Conservation (phyloP, 1,284 basidiomycete species). For the Marasmius oreades region DNA sequence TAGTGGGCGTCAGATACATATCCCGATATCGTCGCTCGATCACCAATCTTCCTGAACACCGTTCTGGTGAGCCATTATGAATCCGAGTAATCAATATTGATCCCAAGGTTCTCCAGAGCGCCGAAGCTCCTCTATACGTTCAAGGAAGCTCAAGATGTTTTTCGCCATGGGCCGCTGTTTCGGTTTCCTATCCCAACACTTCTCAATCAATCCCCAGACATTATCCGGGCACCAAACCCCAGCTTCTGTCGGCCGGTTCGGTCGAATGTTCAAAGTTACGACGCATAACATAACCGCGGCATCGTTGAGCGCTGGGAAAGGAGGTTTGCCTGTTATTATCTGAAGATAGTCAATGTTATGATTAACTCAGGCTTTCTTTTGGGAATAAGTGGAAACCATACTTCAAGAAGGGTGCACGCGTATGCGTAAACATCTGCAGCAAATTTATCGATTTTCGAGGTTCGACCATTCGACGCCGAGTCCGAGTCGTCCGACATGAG, state of each 20-base stretch:
- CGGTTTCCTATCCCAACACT: neutral
- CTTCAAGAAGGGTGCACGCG: neutral
- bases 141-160: neutral
- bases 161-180: neutral
- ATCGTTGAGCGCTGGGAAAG: neutral
- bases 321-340: neutral
- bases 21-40: no score
- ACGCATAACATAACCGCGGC: neutral
- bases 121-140: neutral
- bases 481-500: no score
- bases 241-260: neutral
- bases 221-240: neutral
- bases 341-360: neutral
- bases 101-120: no score
- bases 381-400: neutral
- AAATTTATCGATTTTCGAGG: neutral
- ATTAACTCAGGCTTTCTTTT: neutral
- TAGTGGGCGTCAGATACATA: no score
- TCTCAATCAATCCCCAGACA: neutral
- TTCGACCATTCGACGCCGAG: neutral
- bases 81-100: no score
- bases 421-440: neutral
- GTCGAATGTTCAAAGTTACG: neutral
- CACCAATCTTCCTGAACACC: no score
- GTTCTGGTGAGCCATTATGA: no score